Base-by-base conservation (phyloP, 1,284 basidiomycete genomes). In the Pseudozyma hubeiensis region DNA sequence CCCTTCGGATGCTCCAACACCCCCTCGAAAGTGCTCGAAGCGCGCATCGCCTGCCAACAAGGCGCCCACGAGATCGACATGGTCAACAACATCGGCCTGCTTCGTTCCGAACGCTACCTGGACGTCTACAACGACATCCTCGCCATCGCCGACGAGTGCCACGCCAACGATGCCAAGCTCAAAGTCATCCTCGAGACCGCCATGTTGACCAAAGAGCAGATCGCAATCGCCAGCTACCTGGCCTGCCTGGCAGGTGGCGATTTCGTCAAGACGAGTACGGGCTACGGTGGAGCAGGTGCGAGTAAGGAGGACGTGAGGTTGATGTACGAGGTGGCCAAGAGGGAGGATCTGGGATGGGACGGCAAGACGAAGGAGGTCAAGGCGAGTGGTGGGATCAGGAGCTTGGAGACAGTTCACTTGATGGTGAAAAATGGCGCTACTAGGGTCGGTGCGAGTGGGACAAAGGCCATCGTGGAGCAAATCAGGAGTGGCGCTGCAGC, bases 211-310 rank as follows among this genome's bases (percentile, higher is more conserved):
- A 66, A 64, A 11, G 43, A 66, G 9, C 70, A 81, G 51, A 78
- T 81, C 43, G 71, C 68, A 14, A 64, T 70, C 3, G 64, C 78
- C 7, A 50, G 61, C 29, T 73, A 72, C 35, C n/a, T 75, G n/a
- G 71, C 78, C 14, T 78, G 77, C 19, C 54, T 76, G 16, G 80
- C 79, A 0, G 80, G 80, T 9, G 70, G 62, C 7, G 74, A 66
- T 24, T 82, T 81, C 52, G 62, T 82, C 57, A 82, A 82, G 71
- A 82, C 80, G 4, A 76, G 72, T 46, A 82, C 80, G 10, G 79
- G 80, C 3, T 82, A 79, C 55, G 80, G 73, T 16, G 56, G 76
- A 0, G 57, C 66, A n/a, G 80, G 80, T 16, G 79, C 80, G 10
- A 75, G 61, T 16, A 61, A 68, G 51, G 62, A 78, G 30, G 77